A percentile compares a stretch with the other conserved stretches of the same genome.
These are phyloP conservation scores for sorghum (Sorghum bicolor) DNA, from an alignment of 176 grass and related monocot genomes.

Conservation along the genomic window DNA sequence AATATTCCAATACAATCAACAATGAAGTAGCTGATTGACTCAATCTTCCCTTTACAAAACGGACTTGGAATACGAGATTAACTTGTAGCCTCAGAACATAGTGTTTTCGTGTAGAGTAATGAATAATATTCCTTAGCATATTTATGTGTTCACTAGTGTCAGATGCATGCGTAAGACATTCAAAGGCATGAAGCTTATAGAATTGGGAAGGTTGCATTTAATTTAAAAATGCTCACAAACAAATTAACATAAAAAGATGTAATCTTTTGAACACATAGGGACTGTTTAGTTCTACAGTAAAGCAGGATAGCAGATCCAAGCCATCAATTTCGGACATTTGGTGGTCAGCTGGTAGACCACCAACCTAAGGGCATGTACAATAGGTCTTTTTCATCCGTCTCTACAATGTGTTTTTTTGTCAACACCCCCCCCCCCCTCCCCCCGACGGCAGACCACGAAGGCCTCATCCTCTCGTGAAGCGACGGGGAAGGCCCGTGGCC, in stretches of 20 bases:
- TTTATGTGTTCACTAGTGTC: background rate
- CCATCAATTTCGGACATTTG: too few species aligned
- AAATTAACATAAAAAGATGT: background rate
- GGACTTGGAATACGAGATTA: background rate
- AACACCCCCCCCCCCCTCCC: too few species aligned
- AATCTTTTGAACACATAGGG: background rate
- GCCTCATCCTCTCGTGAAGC: too few species aligned
- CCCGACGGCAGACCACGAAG: too few species aligned
- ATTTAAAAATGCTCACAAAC: background rate
- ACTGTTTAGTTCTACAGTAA: too few species aligned
- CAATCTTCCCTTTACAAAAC: background rate
- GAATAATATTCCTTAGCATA: background rate
- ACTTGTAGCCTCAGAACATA: background rate
- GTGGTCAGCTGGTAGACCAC: background rate
- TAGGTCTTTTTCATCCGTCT: too few species aligned
- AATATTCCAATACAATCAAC: background rate
- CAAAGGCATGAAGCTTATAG: background rate
- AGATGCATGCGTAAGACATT: background rate
- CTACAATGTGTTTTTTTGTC: too few species aligned
- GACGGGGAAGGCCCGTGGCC: too few species aligned
- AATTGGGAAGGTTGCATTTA: background rate
- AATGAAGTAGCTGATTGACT: background rate
- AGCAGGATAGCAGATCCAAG: too few species aligned
- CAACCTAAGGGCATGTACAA: too few species aligned
- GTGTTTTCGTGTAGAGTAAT: background rate